Base-by-base conservation (phyloP, 139 green algal species). In the Bryopsis sp. region DNA sequence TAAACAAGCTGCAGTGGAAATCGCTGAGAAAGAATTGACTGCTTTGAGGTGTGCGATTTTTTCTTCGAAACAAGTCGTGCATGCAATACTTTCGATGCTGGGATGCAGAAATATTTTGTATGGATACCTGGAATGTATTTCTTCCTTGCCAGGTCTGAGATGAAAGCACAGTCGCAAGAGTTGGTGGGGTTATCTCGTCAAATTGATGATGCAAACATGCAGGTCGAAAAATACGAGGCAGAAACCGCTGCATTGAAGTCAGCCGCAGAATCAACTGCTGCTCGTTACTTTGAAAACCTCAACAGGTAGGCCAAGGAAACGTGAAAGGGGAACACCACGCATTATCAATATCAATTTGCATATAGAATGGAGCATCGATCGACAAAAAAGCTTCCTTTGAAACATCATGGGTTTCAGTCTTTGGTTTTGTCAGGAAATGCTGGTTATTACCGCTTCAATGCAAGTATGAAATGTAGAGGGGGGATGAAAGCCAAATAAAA, bases 161-260 rank as follows among this genome's bases (percentile, higher is more conserved):
- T 47, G 35, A 69, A 69, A 24, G 19, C 39, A 11, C 35, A 69
- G 37, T 50, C 19, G 19, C 4, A 69, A 34, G 62, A 57, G 19
- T 7, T 32, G 3, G 19, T 50, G 8, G n/a, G 19, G 37, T 3
- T 57, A 5, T 69, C 62, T 33, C 35, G 26, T 3, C 11, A 54
- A 57, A 35, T 69, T 4, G 62, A 69, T 29, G 8, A 58, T 6
- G 15, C 26, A 50, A 34, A 29, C 22, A 35, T 8, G 15, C 3
- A 29, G 26, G 8, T 69, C n/a, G 8, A 37, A 54, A 54, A 69
- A 29, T 31, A 38, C n/a, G 62, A 69, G n/a, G 62, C 35, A 37
- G 39, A 50, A 36, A 33, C 31, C 19, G 37, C 31, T 24, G 39
- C 38, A 7, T 5, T 31, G 8, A 69, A 35, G n/a, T 35, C 39